phyloP scores from a whole-genome alignment of 768 basidiomycete species.

The Boletus edulis region DNA sequence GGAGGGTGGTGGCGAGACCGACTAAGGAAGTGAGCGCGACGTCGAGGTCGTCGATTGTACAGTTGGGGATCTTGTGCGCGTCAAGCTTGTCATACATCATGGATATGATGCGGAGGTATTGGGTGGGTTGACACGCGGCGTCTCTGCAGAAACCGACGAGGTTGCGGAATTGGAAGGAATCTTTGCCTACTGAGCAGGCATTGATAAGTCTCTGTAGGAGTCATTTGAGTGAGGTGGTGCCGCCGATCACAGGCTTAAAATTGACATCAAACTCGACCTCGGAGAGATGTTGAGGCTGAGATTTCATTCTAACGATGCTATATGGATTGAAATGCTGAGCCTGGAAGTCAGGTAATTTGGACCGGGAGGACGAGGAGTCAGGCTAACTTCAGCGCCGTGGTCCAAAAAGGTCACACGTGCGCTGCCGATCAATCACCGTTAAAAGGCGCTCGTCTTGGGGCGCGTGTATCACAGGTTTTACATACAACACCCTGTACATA shows the following conservation, averaged over 20 bases:
- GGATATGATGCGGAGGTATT: constrained; percentile 23
- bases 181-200: not conserved
- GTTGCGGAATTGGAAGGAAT: constrained; percentile 12
- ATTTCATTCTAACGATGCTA: not conserved
- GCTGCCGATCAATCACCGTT: too few relatives aligned
- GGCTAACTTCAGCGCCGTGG: too few relatives aligned
- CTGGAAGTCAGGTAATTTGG: too few relatives aligned
- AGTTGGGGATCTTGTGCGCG: constrained; percentile 15
- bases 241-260: not conserved
- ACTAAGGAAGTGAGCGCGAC: constrained; percentile 12
- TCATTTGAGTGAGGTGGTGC: not conserved
- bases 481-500: too few relatives aligned
- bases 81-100: constrained; percentile 22
- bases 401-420: too few relatives aligned
- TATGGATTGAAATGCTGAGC: too few relatives aligned
- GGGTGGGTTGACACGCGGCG: constrained; percentile 11
- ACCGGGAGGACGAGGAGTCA: too few relatives aligned
- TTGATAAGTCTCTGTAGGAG: constrained; percentile 14
- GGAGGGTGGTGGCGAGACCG: constrained; percentile 21
- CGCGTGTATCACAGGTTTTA: too few relatives aligned
- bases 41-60: constrained; percentile 6
- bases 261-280: constrained; percentile 22
- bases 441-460: too few relatives aligned
- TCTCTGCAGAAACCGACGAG: constrained; percentile 13
- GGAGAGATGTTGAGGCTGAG: not conserved